phyloP scores from a whole-genome alignment of 805 yeast genomes.

The Lachancea sp. region DNA sequence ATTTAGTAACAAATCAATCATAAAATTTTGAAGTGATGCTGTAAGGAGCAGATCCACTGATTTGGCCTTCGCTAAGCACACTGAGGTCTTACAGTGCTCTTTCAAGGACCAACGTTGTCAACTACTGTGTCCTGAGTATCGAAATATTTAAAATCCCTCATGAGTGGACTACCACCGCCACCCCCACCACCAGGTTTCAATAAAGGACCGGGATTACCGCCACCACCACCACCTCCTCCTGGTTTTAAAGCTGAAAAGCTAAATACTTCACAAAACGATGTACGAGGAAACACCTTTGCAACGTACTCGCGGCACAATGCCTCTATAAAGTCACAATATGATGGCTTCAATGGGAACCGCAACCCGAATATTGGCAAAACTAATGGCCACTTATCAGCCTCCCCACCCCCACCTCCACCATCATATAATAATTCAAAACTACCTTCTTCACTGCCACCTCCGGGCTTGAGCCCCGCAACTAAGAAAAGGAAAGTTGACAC shows the following conservation, averaged over 20 bases:
- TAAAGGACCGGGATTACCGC: conserved; percentile 10
- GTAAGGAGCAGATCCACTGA: no score
- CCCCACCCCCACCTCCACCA: conserved; percentile 28
- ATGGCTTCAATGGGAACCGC: no score
- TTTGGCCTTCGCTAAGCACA: no score
- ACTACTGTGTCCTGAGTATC: background rate
- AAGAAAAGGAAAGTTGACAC: no score
- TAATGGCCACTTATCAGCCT: background rate
- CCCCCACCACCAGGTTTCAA: conserved; percentile 29
- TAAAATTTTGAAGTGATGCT: no score
- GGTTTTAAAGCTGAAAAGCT: background rate
- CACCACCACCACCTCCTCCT: conserved; percentile 28
- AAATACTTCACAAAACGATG: no score
- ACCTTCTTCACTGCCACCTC: conserved; percentile 30
- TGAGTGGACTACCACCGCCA: conserved; percentile 20
- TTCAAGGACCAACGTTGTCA: background rate
- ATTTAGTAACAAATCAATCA: no score
- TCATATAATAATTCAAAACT: conserved; percentile 10
- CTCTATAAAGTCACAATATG: background rate
- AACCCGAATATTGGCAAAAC: no score
- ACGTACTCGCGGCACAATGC: background rate
- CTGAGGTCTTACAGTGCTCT: no score
- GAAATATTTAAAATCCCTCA: background rate
- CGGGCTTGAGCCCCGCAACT: no score
- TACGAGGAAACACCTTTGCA: background rate